Base-by-base conservation (phyloP, 768 basidiomycete genomes). In the Leccinum arenicola region DNA sequence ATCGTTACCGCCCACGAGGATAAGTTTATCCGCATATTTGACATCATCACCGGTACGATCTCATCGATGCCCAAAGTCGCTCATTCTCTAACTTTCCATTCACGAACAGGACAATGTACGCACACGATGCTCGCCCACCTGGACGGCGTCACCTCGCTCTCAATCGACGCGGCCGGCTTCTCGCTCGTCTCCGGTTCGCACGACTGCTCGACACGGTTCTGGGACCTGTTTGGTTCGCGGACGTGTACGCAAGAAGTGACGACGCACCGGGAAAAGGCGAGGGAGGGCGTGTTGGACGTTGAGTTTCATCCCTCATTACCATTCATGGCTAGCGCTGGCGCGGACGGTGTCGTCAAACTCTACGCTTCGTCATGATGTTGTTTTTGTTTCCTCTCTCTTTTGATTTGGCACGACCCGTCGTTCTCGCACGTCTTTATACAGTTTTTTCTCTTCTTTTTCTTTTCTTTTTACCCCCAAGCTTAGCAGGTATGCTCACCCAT, bases 1-100 rank as follows among this genome's bases (percentile, higher is more conserved):
- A 82, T 98, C 43, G 85, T 96, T 6, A 89, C 92, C 25, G 97
- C 87, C 0, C 91, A 95, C 70, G 96, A 98, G 75, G 95, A 98
- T 77, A 95, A 93, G 66, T 87, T 86, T 68, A 91, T 98, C 66
- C 83, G 93, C 35, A 84, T 98, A 48, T 97, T 91, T 73, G 93
- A 97, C 73, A 82, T 91, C 53, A 75, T 77, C 33, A 89, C 89
- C 62, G 92, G 93, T 93, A 57, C 59, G 87, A 73, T 45, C 29
- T 31, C 14, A 35, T 55, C 23, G 9, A 43, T n/a, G 51, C 14
- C 1, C 19, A 19, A 4, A 23, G 4, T 50, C 52, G 0, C 54
- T 29, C 10, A 33, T 36, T 23, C 2, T 17, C 56, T 62, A 51
- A 68, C 48, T 17, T 15, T 2, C 19, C 12, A 40, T 49, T 64